Base-by-base conservation (phyloP, 2,329 filamentous ascomycete genomes). In the Botryotinia convoluta region DNA sequence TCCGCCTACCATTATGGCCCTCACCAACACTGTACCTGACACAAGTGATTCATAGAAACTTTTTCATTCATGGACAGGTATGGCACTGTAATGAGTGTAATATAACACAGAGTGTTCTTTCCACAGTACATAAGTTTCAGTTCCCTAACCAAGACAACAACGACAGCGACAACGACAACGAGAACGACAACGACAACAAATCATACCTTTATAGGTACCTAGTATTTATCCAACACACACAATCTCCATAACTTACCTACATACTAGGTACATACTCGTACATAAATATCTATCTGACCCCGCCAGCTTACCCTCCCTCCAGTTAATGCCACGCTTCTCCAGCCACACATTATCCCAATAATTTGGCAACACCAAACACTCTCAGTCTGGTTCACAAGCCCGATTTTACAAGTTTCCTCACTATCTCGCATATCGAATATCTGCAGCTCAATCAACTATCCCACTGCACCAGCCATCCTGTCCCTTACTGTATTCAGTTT, bases 261-360 rank as follows among this genome's bases (percentile, higher is more conserved):
- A n/a, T n/a, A 10, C 22, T 26, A 51, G 22, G 9, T 51, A 51
- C 22, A n/a, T n/a, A 14, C 48, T 51, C 12, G 5, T n/a, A 51
- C 48, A n/a, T 16, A 5, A 4, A 51, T 51, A 29, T 8, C 51
- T 29, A n/a, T 62, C 60, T n/a, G 39, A 71, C 69, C 57, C 57
- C 69, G 39, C 42, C 69, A 61, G 57, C 69, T 71, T 26, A 60
- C 10, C 64, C 44, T n/a, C 22, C n/a, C 12, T 20, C 18, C 44
- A 45, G 16, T 44, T 26, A 59, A 37, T 69, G 35, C 48, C 67
- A 69, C 48, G 48, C 67, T 69, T 44, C 67, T 39, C 67, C 67
- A 69, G 67, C 51, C 67, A 69, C 67, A 51, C 32, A 35, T n/a
- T 61, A 18, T 61, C 26, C 18, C 59, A 39, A 61, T n/a, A 16